A percentile compares a stretch with the other conserved stretches of the same genome.
These are phyloP conservation scores for Euclidium syriacum DNA, from an alignment of 345 rosid genomes.

Conservation along the genomic window DNA sequence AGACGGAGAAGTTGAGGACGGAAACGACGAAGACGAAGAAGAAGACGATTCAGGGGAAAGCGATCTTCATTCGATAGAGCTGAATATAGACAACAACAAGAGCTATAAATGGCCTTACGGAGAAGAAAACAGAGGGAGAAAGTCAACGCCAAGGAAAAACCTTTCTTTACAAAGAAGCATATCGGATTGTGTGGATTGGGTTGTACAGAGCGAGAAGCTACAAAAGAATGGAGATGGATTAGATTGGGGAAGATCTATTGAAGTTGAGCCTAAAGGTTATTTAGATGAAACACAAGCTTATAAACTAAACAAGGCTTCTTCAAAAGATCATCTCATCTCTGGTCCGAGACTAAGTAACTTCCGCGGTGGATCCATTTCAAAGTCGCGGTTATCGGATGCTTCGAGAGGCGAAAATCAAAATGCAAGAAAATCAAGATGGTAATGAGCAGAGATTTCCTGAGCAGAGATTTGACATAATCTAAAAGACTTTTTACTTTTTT, in stretches of 20 bases:
- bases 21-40: constrained; percentile 46
- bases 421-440: constrained; percentile 64
- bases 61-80: constrained; percentile 82
- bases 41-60: constrained; percentile 73
- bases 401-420: constrained; percentile 41
- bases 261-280: constrained; percentile 43
- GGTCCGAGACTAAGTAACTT: constrained; percentile 49
- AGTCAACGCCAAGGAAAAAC: constrained; percentile 58
- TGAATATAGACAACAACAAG: constrained; percentile 60
- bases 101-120: constrained; percentile 60
- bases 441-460: not conserved
- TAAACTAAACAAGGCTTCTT: constrained; percentile 55
- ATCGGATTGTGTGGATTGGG: constrained; percentile 84
- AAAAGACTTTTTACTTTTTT: constrained; percentile 5
- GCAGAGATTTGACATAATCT: constrained; percentile 16
- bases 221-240: constrained; percentile 42
- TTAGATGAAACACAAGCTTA: constrained; percentile 62
- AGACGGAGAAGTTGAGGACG: constrained; percentile 69
- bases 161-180: constrained; percentile 68
- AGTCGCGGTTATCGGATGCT: constrained; percentile 56
- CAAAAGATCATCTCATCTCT: constrained; percentile 54
- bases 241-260: constrained; percentile 54
- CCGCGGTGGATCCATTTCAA: constrained; percentile 42
- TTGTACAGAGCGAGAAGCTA: constrained; percentile 46
- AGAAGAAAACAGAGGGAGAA: constrained; percentile 57